Evolutionary conservation across 305 asterid species (phyloP).

Genomic region (Fraxinus angustifolia): DNA sequence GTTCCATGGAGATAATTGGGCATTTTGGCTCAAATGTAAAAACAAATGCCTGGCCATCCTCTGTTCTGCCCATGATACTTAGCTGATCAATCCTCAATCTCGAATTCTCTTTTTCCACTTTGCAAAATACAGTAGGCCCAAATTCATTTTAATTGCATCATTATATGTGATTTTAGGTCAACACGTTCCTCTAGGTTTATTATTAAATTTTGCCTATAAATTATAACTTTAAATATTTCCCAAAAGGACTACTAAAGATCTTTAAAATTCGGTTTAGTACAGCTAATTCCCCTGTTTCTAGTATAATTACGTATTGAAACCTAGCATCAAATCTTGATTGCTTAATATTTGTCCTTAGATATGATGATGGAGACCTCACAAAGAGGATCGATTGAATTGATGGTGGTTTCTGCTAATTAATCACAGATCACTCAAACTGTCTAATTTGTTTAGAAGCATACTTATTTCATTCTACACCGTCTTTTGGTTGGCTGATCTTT

Average conservation of each 20-base stretch:
- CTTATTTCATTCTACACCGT: not conserved
- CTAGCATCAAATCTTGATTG: not conserved
- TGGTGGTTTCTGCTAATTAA: not conserved
- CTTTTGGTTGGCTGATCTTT: not conserved
- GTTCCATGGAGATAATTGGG: not conserved
- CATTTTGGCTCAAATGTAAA: not conserved
- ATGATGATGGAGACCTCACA: not conserved
- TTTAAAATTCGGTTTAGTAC: not conserved
- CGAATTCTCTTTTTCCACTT: not conserved
- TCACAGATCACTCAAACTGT: not conserved
- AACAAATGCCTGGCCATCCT: not conserved
- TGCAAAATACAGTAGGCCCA: not conserved
- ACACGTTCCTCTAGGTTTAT: not conserved
- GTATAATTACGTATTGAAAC: not conserved
- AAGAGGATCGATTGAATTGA: not conserved
- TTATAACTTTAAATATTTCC: not conserved
- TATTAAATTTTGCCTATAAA: not conserved
- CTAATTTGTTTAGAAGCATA: not conserved
- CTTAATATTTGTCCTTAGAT: not conserved
- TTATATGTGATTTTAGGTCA: not conserved
- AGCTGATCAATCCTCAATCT: not conserved
- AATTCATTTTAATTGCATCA: not conserved
- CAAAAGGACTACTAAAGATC: not conserved
- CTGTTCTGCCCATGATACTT: not conserved
- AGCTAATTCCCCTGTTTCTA: not conserved